Evolutionary conservation across 768 basidiomycete species (phyloP), one percentile per base, ranked within the genome.

Genomic region (Ramaria sp.): DNA sequence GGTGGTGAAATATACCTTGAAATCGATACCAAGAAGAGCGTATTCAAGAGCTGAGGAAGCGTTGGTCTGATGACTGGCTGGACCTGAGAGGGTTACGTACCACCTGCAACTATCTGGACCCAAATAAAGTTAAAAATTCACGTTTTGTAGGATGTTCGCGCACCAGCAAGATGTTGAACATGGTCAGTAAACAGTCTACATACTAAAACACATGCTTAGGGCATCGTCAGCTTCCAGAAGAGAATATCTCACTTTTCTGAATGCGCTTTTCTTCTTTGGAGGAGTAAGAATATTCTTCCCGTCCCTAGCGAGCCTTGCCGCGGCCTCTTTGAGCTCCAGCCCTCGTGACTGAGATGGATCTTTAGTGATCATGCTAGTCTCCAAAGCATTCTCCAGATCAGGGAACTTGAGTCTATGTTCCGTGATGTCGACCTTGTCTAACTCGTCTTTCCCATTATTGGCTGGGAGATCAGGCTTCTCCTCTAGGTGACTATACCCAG

Each of bases 221-320:
- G 58, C 34, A 43, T 32, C 55, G 24, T 56, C 61, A 55, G 61
- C 48, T 51, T 49, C 57, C 41, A 28, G 39, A 54, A 38, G 39
- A 34, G 20, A 22, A 27, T 38, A 53, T 58, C 66, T 34, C 48
- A 82, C 83, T 77, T 82, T 82, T 61, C 77, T 72, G 12, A 82
- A 60, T 34, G 81, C 78, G 39, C 79, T 81, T 61, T 81, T 81
- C 65, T 81, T 83, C 66, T 76, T 77, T 0, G 82, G 81, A 22
- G 82, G 83, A 5, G 82, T 83, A 47, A 85, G 72, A 37, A 82
- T 60, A 61, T 85, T 85, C 24, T 65, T 75, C 0, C 83, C 83
- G 63, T 83, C 76, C 22, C 71, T 69, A 49, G 70, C 63, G n/a
- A 85, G 72, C 53, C 81, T 73, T 9, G 59, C 62, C 53, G 72